A percentile compares a stretch with the other conserved stretches of the same genome.
Evolutionary conservation across 1,284 basidiomycete species (phyloP).

Genomic region (Trichosporon coremiiforme): DNA sequence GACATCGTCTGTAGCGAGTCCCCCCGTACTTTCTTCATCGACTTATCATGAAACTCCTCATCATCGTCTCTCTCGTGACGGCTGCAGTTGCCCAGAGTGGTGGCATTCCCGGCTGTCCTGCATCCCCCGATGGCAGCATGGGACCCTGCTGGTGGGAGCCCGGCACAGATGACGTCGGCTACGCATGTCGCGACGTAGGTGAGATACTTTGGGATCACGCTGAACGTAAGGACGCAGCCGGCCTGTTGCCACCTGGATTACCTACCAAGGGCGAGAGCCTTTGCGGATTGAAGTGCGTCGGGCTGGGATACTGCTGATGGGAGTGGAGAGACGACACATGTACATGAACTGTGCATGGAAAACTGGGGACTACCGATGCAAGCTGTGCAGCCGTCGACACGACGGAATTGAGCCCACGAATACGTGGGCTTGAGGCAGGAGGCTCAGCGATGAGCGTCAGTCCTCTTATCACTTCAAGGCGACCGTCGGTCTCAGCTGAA

Average conservation of each 20-base stretch:
- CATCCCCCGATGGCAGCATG: not conserved
- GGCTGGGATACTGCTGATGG: not conserved
- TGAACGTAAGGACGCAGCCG: not conserved
- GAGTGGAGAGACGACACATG: not conserved
- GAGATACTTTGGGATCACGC: not conserved
- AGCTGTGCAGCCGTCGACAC: too few species aligned
- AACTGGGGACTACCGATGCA: too few species aligned
- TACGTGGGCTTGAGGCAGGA: too few species aligned
- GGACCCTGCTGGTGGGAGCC: slow-evolving; percentile 1
- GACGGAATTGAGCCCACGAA: too few species aligned
- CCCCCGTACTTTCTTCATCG: not conserved
- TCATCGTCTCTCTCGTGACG: not conserved
- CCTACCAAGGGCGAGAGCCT: not conserved
- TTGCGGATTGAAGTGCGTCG: not conserved
- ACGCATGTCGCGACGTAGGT: not conserved
- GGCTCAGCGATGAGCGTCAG: too few species aligned
- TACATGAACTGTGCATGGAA: too few species aligned
- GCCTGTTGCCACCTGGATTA: not conserved
- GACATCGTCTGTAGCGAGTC: not conserved
- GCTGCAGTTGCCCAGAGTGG: not conserved
- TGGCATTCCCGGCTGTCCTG: not conserved
- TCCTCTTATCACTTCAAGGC: too few species aligned
- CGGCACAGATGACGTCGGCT: not conserved
- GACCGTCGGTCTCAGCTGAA: too few species aligned
- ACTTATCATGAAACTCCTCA: not conserved